Evolutionary conservation across 768 basidiomycete species (phyloP), one percentile per base, ranked within the genome.

Genomic region (Lentinus brumalis): DNA sequence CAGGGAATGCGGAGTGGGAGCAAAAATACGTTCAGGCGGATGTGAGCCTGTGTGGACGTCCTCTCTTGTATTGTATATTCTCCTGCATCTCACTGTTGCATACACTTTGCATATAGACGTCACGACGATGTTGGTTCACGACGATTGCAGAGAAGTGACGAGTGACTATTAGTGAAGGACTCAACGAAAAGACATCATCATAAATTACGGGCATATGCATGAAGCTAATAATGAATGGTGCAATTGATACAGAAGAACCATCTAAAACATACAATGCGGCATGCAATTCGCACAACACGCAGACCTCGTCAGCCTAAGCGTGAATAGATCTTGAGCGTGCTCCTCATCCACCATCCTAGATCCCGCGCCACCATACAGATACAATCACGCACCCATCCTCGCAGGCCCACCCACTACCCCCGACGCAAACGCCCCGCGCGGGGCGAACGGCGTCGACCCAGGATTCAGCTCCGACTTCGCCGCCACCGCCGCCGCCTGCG

Each of bases 1-100:
- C 85, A 85, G 68, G 91, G 87, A 9, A 81, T 89, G 53, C 81
- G 96, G 53, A 97, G 94, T 71, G 96, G 95, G 32, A 94, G 92
- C 73, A 94, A 87, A 78, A 98, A 96, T 74, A 85, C 83, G 2
- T 92, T 94, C 72, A 69, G 74, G 60, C 62, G 65, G 54, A 60
- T 68, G 62, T 71, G 64, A 65, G 26, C 46, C 40, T 60, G 45
- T 31, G 35, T 15, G 41, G 50, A 6, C 26, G 7, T 53, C 21
- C 47, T 55, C 35, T 30, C 29, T 46, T 57, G 45, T 53, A 32
- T 32, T 46, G 29, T 46, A 44, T 35, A 35, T 35, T 50, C 26
- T 50, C 26, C 47, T 29, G 47, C 26, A 26, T 18, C 47, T 50
- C 11, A 3, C 35, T 35, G 7, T 35, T 11, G 35, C 35, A 35